Conservation (phyloP, 352 stramenopile genomes). For the Pythium insidiosum region DNA sequence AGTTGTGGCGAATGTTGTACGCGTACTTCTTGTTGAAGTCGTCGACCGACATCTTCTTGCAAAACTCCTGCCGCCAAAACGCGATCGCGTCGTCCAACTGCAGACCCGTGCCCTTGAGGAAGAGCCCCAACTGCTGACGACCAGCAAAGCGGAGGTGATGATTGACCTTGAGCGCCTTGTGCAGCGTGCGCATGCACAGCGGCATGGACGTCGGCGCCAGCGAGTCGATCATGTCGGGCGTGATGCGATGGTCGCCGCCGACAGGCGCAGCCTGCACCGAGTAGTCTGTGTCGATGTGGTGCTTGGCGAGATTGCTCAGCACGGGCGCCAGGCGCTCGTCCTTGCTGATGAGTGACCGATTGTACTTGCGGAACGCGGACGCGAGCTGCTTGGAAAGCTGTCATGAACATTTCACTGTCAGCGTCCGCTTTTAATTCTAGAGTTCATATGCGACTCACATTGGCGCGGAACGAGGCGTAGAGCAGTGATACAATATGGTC, state of each 20-base stretch:
- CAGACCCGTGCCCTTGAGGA: conserved; percentile 97
- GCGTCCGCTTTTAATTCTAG: too few species aligned
- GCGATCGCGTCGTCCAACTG: conserved; percentile 93
- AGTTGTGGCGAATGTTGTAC: conserved; percentile 99
- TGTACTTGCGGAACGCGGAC: conserved; percentile 83
- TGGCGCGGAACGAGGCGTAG: conserved; percentile 86
- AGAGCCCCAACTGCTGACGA: conserved; percentile 97
- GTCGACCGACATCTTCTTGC: conserved; percentile 93
- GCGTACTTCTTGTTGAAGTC: conserved; percentile 98
- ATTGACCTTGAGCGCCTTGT: conserved; percentile 91
- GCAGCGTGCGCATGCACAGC: conserved; percentile 96
- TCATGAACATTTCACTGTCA: not conserved
- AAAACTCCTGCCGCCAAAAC: conserved; percentile 95
- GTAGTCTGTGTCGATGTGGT: conserved; percentile 93
- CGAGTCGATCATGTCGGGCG: conserved; percentile 87
- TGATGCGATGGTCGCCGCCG: conserved; percentile 63
- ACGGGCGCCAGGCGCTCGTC: conserved; percentile 92
- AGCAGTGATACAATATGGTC: conserved; percentile 94
- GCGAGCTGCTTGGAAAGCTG: conserved; percentile 89
- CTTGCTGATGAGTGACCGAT: conserved; percentile 84
- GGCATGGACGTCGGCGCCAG: conserved; percentile 92
- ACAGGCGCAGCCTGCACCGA: conserved; percentile 28
- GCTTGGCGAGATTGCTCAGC: conserved; percentile 93
- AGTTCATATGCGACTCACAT: too few species aligned
- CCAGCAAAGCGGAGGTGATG: conserved; percentile 97